phyloP scores from a whole-genome alignment of 164 flowering plant species.

The Stephania cephalantha region DNA sequence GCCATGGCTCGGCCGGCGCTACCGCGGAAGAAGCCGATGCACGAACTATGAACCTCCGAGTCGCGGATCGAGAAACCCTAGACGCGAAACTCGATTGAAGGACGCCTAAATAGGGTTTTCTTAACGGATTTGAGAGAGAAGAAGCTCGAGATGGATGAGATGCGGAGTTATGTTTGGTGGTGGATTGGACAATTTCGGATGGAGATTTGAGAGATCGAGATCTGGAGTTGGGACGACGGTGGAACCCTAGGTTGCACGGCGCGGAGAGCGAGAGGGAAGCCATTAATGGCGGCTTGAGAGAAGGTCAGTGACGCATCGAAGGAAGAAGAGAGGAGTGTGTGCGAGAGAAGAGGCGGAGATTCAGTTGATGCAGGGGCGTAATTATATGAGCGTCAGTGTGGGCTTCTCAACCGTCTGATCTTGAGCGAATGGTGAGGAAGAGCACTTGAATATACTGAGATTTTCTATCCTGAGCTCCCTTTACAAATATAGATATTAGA shows the following conservation, averaged over 20 bases:
- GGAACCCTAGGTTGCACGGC: conserved; percentile 27
- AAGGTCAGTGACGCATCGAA: background rate
- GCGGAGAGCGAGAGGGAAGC: conserved; percentile 47
- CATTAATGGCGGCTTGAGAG: conserved; percentile 24
- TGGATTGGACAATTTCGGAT: conserved; percentile 5
- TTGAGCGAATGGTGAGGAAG: background rate
- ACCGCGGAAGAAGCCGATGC: conserved; percentile 20
- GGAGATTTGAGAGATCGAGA: conserved; percentile 18
- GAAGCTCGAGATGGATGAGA: conserved; percentile 5
- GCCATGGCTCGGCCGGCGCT: conserved; percentile 54
- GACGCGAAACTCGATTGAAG: conserved; percentile 6
- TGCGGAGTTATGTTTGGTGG: conserved; percentile 15
- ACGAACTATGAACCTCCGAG: conserved; percentile 11
- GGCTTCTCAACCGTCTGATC: background rate
- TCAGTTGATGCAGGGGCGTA: background rate
- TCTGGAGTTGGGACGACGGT: conserved; percentile 23
- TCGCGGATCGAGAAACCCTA: conserved; percentile 4
- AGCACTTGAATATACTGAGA: background rate
- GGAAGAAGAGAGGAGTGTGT: background rate
- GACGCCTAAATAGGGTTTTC: conserved; percentile 4
- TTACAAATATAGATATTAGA: background rate
- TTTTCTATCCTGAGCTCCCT: background rate
- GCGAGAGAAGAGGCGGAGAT: background rate
- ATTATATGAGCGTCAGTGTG: background rate
- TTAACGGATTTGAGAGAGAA: conserved; percentile 1